A percentile compares a stretch with the other conserved stretches of the same genome.
These are phyloP conservation scores for Aspergillus calidoustus DNA, from an alignment of 2,329 filamentous ascomycete species.

Conservation along the genomic window DNA sequence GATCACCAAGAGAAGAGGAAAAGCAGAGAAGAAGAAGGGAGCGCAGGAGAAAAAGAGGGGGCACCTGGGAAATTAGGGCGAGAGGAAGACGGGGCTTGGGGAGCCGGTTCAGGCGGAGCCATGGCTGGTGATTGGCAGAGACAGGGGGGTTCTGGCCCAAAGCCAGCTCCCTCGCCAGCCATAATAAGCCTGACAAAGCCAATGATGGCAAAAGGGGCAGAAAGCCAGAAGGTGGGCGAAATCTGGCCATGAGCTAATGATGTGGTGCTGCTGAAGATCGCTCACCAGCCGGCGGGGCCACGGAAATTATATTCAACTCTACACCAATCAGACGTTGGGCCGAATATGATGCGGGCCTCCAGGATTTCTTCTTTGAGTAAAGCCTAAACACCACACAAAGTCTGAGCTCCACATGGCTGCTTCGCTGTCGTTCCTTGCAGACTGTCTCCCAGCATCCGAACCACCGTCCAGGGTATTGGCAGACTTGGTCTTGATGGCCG, in stretches of 20 bases:
- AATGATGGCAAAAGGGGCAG: constrained; percentile 1
- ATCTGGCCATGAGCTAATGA: not conserved
- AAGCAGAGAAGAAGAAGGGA: constrained; percentile 14
- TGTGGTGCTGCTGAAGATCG: not conserved
- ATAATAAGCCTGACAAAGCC: not conserved
- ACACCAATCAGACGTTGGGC: not conserved
- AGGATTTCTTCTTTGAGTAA: not conserved
- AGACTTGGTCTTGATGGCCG: not conserved
- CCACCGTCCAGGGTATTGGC: not conserved
- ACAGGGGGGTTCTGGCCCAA: constrained; percentile 14
- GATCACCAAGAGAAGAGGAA: constrained; percentile 16
- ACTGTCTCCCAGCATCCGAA: not conserved
- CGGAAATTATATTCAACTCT: constrained; percentile 10
- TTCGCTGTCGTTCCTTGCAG: constrained; percentile 11
- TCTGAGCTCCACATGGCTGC: constrained; percentile 5
- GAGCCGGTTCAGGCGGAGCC: constrained; percentile 5
- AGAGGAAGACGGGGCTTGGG: constrained; percentile 14
- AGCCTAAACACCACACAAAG: constrained; percentile 8
- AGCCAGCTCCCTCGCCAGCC: not conserved
- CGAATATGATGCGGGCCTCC: not conserved
- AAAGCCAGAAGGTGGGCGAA: not conserved
- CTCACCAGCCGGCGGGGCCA: not conserved
- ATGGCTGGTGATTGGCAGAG: constrained; percentile 17
- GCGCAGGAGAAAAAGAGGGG: constrained; percentile 17
- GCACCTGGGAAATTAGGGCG: constrained; percentile 17